phyloP scores from a whole-genome alignment of 306 rosid genomes.

The Ochetophila trinervis region DNA sequence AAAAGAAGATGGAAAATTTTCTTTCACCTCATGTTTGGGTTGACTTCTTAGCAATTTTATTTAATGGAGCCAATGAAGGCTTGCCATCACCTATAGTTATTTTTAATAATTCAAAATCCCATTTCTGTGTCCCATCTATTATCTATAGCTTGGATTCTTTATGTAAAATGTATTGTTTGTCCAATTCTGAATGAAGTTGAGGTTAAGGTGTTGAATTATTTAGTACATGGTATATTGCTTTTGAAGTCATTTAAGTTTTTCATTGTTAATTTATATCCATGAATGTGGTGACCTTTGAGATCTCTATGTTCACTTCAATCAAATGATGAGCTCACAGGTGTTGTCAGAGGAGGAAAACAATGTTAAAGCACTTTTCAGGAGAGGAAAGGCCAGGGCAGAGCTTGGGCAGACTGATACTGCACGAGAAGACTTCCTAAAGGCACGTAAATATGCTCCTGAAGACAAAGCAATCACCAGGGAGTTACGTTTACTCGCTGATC shows the following conservation, averaged over 20 bases:
- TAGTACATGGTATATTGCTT: background rate
- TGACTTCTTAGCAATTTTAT: too few relatives aligned
- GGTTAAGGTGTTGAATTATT: too few relatives aligned
- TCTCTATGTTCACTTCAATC: background rate
- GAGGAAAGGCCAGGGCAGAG: constrained; percentile 87
- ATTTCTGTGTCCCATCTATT: too few relatives aligned
- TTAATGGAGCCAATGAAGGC: too few relatives aligned
- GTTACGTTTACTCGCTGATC: constrained; percentile 67
- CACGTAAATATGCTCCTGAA: constrained; percentile 55
- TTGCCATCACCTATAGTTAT: too few relatives aligned
- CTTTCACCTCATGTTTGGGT: background rate
- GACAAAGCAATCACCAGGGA: constrained; percentile 83
- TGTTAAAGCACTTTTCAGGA: constrained; percentile 75
- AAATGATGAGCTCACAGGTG: constrained; percentile 46
- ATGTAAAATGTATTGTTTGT: background rate
- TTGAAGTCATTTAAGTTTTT: constrained; percentile 4
- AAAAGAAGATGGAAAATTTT: background rate
- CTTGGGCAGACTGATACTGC: constrained; percentile 93
- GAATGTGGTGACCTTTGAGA: background rate
- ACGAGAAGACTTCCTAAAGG: constrained; percentile 70
- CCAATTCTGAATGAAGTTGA: background rate
- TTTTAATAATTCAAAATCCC: too few relatives aligned
- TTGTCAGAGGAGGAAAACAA: constrained; percentile 85
- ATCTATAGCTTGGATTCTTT: too few relatives aligned
- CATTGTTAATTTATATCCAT: background rate